Evolutionary conservation across 2,329 filamentous ascomycete genomes (phyloP).

Genomic region (Drechslerella coelobrocha): DNA sequence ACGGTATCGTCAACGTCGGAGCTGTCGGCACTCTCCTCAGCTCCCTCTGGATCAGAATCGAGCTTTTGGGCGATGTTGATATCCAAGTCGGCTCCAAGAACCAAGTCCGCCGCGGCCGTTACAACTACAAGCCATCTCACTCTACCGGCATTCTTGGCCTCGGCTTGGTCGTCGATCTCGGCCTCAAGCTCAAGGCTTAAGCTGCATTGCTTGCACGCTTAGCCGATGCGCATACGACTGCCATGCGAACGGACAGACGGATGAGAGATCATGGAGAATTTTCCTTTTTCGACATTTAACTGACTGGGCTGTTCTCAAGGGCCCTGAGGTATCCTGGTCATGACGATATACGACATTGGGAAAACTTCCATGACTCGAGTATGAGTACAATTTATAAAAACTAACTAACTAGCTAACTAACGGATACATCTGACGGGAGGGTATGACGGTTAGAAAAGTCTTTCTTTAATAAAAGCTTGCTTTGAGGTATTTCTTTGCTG

Average conservation of each 20-base stretch:
- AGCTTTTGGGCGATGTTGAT: slow-evolving; percentile 18
- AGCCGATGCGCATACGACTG: slow-evolving; percentile 2
- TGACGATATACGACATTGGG: background rate
- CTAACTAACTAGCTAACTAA: too few species aligned
- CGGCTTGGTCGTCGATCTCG: slow-evolving; percentile 18
- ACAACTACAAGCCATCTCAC: slow-evolving; percentile 34
- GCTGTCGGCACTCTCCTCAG: slow-evolving; percentile 3
- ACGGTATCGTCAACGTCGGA: slow-evolving; percentile 30
- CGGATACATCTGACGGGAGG: too few species aligned
- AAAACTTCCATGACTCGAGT: too few species aligned
- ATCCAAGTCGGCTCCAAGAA: slow-evolving; percentile 20
- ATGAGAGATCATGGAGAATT: background rate
- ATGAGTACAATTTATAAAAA: too few species aligned
- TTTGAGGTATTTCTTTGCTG: too few species aligned
- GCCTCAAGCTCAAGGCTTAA: slow-evolving; percentile 24
- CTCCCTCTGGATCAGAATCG: slow-evolving; percentile 16
- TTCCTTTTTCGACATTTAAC: slow-evolving; percentile 6
- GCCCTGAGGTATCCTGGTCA: slow-evolving; percentile 32
- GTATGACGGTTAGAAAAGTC: too few species aligned
- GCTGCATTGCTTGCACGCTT: background rate
- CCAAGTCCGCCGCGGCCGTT: slow-evolving; percentile 22
- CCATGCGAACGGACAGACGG: background rate
- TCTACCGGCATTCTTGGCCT: slow-evolving; percentile 6
- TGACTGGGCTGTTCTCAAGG: slow-evolving; percentile 24
- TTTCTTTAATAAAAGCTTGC: too few species aligned